These are phyloP conservation scores for Clarireedia homoeocarpa DNA, from an alignment of 2,329 filamentous ascomycete species.

Conservation along the genomic window DNA sequence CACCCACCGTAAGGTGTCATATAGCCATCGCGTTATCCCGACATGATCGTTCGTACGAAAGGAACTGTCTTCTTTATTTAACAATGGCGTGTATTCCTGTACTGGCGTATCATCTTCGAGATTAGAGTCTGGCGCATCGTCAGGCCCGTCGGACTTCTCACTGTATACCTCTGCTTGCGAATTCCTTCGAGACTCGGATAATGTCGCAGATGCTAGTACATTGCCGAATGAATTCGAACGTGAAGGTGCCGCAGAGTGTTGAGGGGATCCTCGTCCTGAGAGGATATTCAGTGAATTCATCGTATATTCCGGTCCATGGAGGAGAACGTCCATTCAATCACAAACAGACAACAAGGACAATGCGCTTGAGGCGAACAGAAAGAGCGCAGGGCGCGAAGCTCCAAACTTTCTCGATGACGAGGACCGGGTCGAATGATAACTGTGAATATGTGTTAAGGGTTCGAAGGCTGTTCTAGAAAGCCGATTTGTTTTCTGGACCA, in stretches of 20 bases:
- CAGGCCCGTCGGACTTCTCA: slow-evolving; percentile 31
- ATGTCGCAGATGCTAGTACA: slow-evolving; percentile 19
- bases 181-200: slow-evolving; percentile 22
- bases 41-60: slow-evolving; percentile 32
- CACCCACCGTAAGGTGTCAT: slow-evolving; percentile 71
- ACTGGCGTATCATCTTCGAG: slow-evolving; percentile 21
- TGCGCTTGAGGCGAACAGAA: not conserved
- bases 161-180: slow-evolving; percentile 33
- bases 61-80: slow-evolving; percentile 34
- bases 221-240: slow-evolving; percentile 53
- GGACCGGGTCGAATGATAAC: not conserved
- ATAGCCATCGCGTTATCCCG: slow-evolving; percentile 63
- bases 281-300: slow-evolving; percentile 98
- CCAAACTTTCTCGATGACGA: slow-evolving; percentile 2
- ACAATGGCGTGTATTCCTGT: slow-evolving; percentile 64
- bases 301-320: slow-evolving; percentile 49
- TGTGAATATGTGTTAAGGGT: not conserved
- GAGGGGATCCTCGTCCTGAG: slow-evolving; percentile 68
- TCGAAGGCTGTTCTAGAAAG: not conserved
- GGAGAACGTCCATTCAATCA: slow-evolving; percentile 11
- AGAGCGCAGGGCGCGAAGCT: slow-evolving; percentile 5
- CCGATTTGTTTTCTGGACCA: not conserved
- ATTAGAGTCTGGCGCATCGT: slow-evolving; percentile 33
- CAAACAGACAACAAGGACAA: not conserved
- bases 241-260: slow-evolving; percentile 47